phyloP scores from a whole-genome alignment of 2,329 filamentous ascomycete species.

The Hortaea werneckii region DNA sequence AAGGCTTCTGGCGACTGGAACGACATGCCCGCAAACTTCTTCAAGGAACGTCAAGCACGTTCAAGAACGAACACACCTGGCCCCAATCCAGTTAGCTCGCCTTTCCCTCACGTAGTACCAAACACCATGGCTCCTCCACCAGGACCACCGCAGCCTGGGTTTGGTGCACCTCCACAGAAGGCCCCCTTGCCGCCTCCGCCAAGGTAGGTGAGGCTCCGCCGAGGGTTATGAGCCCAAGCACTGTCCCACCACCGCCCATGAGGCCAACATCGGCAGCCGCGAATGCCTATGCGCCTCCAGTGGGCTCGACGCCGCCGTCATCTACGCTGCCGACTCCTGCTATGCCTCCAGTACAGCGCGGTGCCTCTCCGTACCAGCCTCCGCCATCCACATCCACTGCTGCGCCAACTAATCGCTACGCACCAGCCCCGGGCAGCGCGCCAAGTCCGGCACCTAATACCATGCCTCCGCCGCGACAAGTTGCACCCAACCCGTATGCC shows the following conservation, averaged over 20 bases:
- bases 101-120: constrained; percentile 58
- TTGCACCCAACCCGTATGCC: constrained; percentile 37
- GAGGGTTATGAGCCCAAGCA: constrained; percentile 60
- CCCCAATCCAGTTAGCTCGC: constrained; percentile 57
- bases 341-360: constrained; percentile 57
- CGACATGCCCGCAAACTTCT: constrained; percentile 74
- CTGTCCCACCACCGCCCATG: constrained; percentile 43
- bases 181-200: constrained; percentile 75
- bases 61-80: constrained; percentile 66
- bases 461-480: constrained; percentile 32
- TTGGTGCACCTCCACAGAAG: constrained; percentile 38
- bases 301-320: constrained; percentile 31
- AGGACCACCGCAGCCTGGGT: constrained; percentile 43
- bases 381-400: constrained; percentile 52
- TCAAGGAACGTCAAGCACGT: constrained; percentile 50
- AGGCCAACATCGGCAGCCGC: constrained; percentile 44
- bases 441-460: constrained; percentile 28
- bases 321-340: constrained; percentile 35
- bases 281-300: constrained; percentile 54
- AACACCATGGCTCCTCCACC: constrained; percentile 42
- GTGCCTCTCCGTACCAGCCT: constrained; percentile 76
- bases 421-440: constrained; percentile 52
- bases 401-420: constrained; percentile 66
- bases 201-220: constrained; percentile 62
- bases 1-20: constrained; percentile 79